Percentiles rank a stretch among this genome's conserved stretches.
Conservation (phyloP, 306 rosid species). For the Quercus parvula region DNA sequence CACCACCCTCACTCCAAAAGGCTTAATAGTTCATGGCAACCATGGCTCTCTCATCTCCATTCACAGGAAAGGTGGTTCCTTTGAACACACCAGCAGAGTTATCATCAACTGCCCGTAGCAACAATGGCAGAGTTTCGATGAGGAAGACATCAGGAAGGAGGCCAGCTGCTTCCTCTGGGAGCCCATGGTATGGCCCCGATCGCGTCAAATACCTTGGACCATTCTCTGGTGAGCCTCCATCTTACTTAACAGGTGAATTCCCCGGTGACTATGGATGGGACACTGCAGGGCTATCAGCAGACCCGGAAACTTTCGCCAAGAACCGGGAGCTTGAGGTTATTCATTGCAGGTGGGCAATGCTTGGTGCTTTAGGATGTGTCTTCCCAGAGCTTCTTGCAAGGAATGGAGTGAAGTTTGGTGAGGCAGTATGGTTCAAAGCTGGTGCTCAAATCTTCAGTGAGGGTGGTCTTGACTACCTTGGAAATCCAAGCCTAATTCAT, state of each 20-base stretch:
- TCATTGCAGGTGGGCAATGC: slow-evolving; percentile 41
- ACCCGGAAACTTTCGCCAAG: slow-evolving; percentile 38
- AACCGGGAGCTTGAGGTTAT: slow-evolving; percentile 36
- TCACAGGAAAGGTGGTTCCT: slow-evolving; percentile 29
- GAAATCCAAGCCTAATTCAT: slow-evolving; percentile 39
- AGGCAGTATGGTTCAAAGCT: slow-evolving; percentile 43
- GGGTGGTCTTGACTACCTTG: slow-evolving; percentile 37
- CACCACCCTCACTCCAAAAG: background rate
- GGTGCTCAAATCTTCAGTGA: slow-evolving; percentile 41
- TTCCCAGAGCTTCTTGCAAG: slow-evolving; percentile 45
- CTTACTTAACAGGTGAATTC: slow-evolving; percentile 35
- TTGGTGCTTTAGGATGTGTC: slow-evolving; percentile 40
- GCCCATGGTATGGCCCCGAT: slow-evolving; percentile 39
- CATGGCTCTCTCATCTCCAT: slow-evolving; percentile 34
- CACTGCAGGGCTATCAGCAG: slow-evolving; percentile 36
- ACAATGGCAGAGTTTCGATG: slow-evolving; percentile 27
- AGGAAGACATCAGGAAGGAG: slow-evolving; percentile 24
- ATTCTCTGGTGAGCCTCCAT: slow-evolving; percentile 38
- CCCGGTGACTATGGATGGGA: slow-evolving; percentile 40
- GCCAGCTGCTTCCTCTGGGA: slow-evolving; percentile 27
- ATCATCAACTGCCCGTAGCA: slow-evolving; percentile 13
- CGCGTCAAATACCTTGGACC: slow-evolving; percentile 42
- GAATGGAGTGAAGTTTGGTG: slow-evolving; percentile 40
- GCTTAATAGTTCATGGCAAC: slow-evolving; percentile 17
- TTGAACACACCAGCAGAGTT: slow-evolving; percentile 14